These are phyloP conservation scores for Laguncularia racemosa DNA, from an alignment of 345 rosid species.

Conservation along the genomic window DNA sequence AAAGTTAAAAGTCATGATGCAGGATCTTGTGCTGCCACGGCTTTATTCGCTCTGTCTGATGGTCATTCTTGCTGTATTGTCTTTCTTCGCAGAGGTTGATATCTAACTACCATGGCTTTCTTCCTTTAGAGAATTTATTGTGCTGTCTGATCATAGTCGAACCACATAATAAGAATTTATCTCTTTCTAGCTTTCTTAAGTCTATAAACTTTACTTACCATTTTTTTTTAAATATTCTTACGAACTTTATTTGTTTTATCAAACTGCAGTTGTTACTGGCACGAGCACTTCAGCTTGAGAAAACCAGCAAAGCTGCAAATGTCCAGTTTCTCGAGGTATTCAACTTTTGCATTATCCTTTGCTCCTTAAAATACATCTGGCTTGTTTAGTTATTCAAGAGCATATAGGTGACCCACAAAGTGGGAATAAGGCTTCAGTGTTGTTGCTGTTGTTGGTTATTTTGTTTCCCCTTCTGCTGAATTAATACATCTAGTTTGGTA, in stretches of 20 bases:
- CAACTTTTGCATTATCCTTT: background rate
- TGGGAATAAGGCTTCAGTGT: too few species aligned
- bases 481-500: too few species aligned
- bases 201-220: background rate
- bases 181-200: background rate
- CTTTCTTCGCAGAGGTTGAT: constrained; percentile 77
- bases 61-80: constrained; percentile 52
- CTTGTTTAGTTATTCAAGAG: too few species aligned
- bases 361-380: background rate
- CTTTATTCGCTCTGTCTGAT: constrained; percentile 40
- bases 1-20: constrained; percentile 16
- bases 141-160: too few species aligned
- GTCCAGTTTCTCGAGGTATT: constrained; percentile 60
- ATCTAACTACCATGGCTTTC: background rate
- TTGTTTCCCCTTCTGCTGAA: too few species aligned
- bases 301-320: constrained; percentile 69
- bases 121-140: too few species aligned
- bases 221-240: background rate
- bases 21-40: constrained; percentile 73
- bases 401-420: too few species aligned
- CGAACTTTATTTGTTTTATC: too few species aligned
- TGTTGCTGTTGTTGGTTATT: too few species aligned
- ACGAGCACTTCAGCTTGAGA: constrained; percentile 86
- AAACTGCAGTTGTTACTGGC: constrained; percentile 60
- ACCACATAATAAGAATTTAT: background rate